phyloP scores from a whole-genome alignment of 768 basidiomycete species.

The Phlebiopsis flavidoalba region DNA sequence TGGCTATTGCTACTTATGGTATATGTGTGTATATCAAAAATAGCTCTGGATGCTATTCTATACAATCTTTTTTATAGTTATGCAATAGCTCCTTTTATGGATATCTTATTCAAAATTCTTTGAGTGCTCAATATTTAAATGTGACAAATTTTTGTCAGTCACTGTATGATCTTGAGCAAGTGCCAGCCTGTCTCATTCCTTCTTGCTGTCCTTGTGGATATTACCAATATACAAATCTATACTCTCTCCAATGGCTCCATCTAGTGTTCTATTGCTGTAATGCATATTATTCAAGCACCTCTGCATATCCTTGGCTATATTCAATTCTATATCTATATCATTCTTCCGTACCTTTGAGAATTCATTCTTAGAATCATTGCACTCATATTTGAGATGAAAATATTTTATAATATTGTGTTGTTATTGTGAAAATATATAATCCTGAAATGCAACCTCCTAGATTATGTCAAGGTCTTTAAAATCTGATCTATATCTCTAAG shows the following conservation, averaged over 20 bases:
- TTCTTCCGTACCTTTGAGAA: conserved; percentile 17
- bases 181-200: neutral
- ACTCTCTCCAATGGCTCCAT: neutral
- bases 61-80: no score
- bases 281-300: neutral
- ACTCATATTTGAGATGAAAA: conserved; percentile 31
- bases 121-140: no score
- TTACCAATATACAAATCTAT: neutral
- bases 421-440: conserved; percentile 14
- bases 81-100: no score
- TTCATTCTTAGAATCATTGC: conserved; percentile 31
- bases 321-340: neutral
- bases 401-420: conserved; percentile 1
- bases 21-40: no score
- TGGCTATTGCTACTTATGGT: no score
- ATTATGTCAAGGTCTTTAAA: neutral
- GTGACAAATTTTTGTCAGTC: no score
- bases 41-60: no score
- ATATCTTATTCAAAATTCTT: no score
- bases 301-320: neutral
- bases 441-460: neutral
- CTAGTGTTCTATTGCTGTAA: neutral
- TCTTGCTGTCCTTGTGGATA: neutral
- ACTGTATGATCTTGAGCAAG: no score
- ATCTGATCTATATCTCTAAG: neutral